phyloP scores from a whole-genome alignment of 768 basidiomycete species.

The Hortiboletus flavorubellus region DNA sequence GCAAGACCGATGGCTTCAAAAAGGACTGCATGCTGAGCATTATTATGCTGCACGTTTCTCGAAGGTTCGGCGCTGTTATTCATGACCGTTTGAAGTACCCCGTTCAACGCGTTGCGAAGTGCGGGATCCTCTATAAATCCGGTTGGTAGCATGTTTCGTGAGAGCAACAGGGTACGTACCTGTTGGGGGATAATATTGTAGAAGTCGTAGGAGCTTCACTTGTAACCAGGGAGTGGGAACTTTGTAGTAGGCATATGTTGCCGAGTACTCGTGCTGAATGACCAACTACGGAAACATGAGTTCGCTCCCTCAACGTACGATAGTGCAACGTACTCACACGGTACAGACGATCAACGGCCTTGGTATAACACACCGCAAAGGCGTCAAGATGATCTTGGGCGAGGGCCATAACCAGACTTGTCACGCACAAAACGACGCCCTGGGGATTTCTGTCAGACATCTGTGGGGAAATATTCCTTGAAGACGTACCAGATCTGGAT shows the following conservation, averaged over 20 bases:
- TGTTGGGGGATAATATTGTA: conserved; percentile 95
- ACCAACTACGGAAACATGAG: conserved; percentile 56
- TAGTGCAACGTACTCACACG: conserved; percentile 46
- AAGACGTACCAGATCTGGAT: conserved; percentile 69
- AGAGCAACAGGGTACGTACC: conserved; percentile 46
- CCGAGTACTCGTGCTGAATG: conserved; percentile 83
- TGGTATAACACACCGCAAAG: conserved; percentile 89
- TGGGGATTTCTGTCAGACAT: conserved; percentile 29
- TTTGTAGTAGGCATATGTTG: conserved; percentile 95
- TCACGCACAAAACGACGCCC: conserved; percentile 95
- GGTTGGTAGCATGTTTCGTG: conserved; percentile 1
- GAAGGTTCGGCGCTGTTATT: conserved; percentile 88
- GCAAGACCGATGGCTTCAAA: conserved; percentile 97
- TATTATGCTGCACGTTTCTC: conserved; percentile 96
- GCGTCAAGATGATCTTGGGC: conserved; percentile 93
- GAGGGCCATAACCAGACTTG: conserved; percentile 88
- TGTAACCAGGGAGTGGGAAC: conserved; percentile 98
- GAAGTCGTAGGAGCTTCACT: conserved; percentile 86
- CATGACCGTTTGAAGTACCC: conserved; percentile 87
- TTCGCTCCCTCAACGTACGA: not conserved
- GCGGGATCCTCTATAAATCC: conserved; percentile 72
- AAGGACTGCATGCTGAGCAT: conserved; percentile 96
- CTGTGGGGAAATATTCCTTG: not conserved
- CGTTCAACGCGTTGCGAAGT: conserved; percentile 68
- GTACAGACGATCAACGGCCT: conserved; percentile 86